Percentiles rank a stretch among this genome's conserved stretches.
phyloP scores from a whole-genome alignment of 2,329 filamentous ascomycete genomes.

The Aureobasidium sp. region DNA sequence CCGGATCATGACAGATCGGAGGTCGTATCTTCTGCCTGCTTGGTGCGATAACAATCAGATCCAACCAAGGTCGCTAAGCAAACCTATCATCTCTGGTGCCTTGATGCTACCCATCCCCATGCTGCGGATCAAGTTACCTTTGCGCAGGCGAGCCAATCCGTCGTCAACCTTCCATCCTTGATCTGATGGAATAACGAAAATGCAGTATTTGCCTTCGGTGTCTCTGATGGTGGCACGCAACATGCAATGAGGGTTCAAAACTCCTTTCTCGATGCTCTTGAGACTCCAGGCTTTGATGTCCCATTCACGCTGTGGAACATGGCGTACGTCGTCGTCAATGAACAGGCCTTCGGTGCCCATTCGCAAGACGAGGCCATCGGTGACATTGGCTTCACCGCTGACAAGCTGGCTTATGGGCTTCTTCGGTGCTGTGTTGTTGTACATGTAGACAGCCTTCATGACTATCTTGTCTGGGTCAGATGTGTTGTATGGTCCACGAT shows the following conservation, averaged over 20 bases:
- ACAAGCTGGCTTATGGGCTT: constrained; percentile 88
- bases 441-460: constrained; percentile 85
- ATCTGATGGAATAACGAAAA: constrained; percentile 50
- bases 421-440: constrained; percentile 79
- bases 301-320: constrained; percentile 93
- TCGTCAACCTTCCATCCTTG: constrained; percentile 57
- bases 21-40: neutral
- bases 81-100: constrained; percentile 32
- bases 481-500: constrained; percentile 71
- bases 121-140: constrained; percentile 48
- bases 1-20: neutral
- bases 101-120: constrained; percentile 47
- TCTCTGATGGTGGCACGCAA: constrained; percentile 52
- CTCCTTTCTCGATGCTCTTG: constrained; percentile 62
- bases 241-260: constrained; percentile 31
- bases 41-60: constrained; percentile 17
- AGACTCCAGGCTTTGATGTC: constrained; percentile 97
- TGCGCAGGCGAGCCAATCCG: constrained; percentile 48
- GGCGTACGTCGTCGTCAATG: constrained; percentile 89
- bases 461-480: constrained; percentile 94
- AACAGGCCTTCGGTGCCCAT: constrained; percentile 93
- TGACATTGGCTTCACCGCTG: constrained; percentile 74
- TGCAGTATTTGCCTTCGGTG: constrained; percentile 52
- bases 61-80: constrained; percentile 30
- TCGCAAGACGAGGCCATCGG: constrained; percentile 82